Evolutionary conservation across 345 rosid species (phyloP), one percentile per base, ranked within the genome.

Genomic region (Ceriops tagal): DNA sequence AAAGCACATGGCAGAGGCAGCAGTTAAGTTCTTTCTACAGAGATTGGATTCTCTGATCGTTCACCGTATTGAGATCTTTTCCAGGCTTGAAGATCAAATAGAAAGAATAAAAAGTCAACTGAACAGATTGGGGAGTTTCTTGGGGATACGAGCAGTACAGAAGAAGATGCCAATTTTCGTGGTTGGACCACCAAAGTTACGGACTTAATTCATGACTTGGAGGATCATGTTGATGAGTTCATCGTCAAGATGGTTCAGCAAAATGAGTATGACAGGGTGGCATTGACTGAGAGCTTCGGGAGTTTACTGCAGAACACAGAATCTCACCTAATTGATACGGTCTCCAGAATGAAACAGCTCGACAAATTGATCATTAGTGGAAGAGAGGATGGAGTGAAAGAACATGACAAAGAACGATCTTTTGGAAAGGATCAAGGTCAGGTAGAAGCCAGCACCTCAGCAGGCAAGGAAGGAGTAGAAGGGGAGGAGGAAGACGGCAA

Each of bases 181-280:
- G 11, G 61, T 31, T 70, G 76, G 80, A 63, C 28, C 56, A 63
- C 51, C 3, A 58, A 73, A 56, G 53, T 70, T 22, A 47, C 31
- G 56, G 52, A 27, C 27, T 8, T 57, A 24, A 18, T 78, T 10
- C 31, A 19, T 39, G 74, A 70, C 43, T 52, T 56, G 63, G 82
- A 78, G 32, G 76, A 81, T 53, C 74, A 55, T 16, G 66, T 78
- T 0, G 82, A 78, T 71, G 74, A 73, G 35, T 78, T 73, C 43
- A 56, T 73, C 52, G 67, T 78, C 61, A 71, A 75, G 76, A 70
- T 73, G 61, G 74, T 72, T 66, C 64, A 49, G 67, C 58, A 64
- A 19, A 24, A 32, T 16, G 69, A 28, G n/a, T 11, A 73, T 32
- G 76, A 73, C 64, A 58, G 56, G 55, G 13, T 49, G 55, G 53